A percentile compares a stretch with the other conserved stretches of the same genome.
Evolutionary conservation across 1,284 basidiomycete genomes (phyloP).

Genomic region (Erythrobasidium hasegawianum): DNA sequence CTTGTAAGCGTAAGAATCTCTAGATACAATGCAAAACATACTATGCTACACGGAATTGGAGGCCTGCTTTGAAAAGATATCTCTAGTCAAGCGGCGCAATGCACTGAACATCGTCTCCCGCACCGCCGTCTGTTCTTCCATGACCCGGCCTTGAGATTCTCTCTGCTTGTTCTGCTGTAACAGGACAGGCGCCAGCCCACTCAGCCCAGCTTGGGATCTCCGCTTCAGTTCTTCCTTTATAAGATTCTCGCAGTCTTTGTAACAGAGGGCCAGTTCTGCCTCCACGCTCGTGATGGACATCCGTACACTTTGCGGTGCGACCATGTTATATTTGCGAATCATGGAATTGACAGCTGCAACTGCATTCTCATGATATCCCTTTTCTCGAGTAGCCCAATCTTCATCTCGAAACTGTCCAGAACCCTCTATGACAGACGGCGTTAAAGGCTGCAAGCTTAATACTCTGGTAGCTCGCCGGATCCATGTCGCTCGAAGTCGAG

Average conservation of each 20-base stretch:
- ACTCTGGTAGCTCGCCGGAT: slow-evolving; percentile 62
- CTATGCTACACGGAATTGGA: not conserved
- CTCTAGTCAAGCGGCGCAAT: slow-evolving; percentile 37
- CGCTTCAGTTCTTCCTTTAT: slow-evolving; percentile 56
- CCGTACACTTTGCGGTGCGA: slow-evolving; percentile 58
- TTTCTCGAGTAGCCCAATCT: slow-evolving; percentile 70
- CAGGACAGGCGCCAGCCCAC: not conserved
- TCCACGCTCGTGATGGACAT: slow-evolving; percentile 10
- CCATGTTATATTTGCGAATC: slow-evolving; percentile 71
- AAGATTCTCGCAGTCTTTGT: slow-evolving; percentile 54
- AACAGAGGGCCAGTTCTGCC: slow-evolving; percentile 50
- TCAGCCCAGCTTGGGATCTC: slow-evolving; percentile 48
- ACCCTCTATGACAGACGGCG: slow-evolving; percentile 50
- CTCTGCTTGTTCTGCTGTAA: slow-evolving; percentile 7
- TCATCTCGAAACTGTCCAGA: slow-evolving; percentile 59
- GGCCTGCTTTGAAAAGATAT: slow-evolving; percentile 25
- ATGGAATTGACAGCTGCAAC: slow-evolving; percentile 68
- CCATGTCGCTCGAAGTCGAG: slow-evolving; percentile 61
- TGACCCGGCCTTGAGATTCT: slow-evolving; percentile 16
- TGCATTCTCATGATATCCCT: slow-evolving; percentile 65
- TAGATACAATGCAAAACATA: not conserved
- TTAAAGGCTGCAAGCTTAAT: slow-evolving; percentile 55
- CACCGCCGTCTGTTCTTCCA: slow-evolving; percentile 37
- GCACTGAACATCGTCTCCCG: slow-evolving; percentile 41
- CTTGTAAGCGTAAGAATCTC: no score